These are phyloP conservation scores for Cordia subcordata DNA, from an alignment of 257 asterid genomes.

Conservation along the genomic window DNA sequence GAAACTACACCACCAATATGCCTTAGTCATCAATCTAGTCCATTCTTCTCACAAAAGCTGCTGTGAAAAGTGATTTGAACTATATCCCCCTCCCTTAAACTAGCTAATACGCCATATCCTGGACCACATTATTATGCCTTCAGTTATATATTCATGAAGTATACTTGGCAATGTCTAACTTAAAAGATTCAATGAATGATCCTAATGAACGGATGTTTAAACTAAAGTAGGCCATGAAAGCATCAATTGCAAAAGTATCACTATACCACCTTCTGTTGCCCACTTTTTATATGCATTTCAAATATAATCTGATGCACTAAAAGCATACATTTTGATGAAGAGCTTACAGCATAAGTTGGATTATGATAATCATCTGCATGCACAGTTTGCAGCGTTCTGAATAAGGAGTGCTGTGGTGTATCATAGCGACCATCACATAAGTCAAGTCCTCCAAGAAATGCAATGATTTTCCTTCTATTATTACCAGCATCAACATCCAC, in stretches of 20 bases:
- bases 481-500: constrained; percentile 97
- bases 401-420: constrained; percentile 71
- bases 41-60: too few relatives aligned
- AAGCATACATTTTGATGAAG: constrained; percentile 7
- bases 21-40: too few relatives aligned
- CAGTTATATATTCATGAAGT: not conserved
- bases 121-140: too few relatives aligned
- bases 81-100: too few relatives aligned
- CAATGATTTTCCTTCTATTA: constrained; percentile 60
- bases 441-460: constrained; percentile 95
- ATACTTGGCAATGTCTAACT: not conserved
- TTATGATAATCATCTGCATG: constrained; percentile 93
- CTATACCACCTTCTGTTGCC: too few relatives aligned
- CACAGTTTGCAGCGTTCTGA: constrained; percentile 59
- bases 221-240: too few relatives aligned
- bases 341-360: constrained; percentile 73
- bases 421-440: constrained; percentile 95
- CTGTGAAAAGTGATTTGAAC: too few relatives aligned
- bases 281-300: not conserved
- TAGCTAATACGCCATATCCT: too few relatives aligned
- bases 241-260: too few relatives aligned
- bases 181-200: too few relatives aligned
- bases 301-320: constrained; percentile 1
- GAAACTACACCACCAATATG: too few relatives aligned
- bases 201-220: too few relatives aligned